A percentile compares a stretch with the other conserved stretches of the same genome.
phyloP scores from a whole-genome alignment of 2,329 filamentous ascomycete genomes.

The Aspergillus ruber region DNA sequence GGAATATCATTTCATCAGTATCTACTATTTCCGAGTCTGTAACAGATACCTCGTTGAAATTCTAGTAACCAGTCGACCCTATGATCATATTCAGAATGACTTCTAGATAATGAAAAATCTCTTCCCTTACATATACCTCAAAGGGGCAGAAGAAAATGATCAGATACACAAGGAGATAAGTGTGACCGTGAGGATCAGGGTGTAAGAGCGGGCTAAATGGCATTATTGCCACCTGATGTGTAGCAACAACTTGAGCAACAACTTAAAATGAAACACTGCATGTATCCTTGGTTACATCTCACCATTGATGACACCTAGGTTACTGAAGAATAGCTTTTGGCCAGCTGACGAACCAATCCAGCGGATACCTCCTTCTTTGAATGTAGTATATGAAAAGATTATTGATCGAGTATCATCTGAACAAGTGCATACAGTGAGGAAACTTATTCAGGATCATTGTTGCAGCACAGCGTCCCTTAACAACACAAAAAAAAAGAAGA shows the following conservation, averaged over 20 bases:
- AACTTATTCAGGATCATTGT: constrained; percentile 11
- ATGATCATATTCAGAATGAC: constrained; percentile 5
- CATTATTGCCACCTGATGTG: not conserved
- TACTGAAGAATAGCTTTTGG: constrained; percentile 5
- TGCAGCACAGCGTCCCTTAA: constrained; percentile 9
- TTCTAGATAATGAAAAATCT: constrained; percentile 3
- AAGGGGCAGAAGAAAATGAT: constrained; percentile 11
- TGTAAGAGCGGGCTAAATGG: constrained; percentile 7
- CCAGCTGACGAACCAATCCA: constrained; percentile 6
- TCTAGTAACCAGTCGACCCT: constrained; percentile 15
- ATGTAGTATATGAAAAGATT: constrained; percentile 11
- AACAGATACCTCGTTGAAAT: constrained; percentile 4
- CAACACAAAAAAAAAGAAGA: too few species aligned
- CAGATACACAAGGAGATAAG: constrained; percentile 10
- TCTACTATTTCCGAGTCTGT: too few species aligned
- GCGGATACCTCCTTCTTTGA: constrained; percentile 8
- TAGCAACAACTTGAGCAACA: constrained; percentile 6
- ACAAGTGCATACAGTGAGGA: constrained; percentile 1
- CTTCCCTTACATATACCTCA: constrained; percentile 6
- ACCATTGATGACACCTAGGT: constrained; percentile 9
- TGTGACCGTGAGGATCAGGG: constrained; percentile 5
- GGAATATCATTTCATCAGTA: too few species aligned
- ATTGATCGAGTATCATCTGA: constrained; percentile 4
- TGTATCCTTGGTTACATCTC: constrained; percentile 16
- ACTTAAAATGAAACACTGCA: constrained; percentile 14